A percentile compares a stretch with the other conserved stretches of the same genome.
Conservation (phyloP, 2,329 filamentous ascomycete species). For the Ascochyta pisi region DNA sequence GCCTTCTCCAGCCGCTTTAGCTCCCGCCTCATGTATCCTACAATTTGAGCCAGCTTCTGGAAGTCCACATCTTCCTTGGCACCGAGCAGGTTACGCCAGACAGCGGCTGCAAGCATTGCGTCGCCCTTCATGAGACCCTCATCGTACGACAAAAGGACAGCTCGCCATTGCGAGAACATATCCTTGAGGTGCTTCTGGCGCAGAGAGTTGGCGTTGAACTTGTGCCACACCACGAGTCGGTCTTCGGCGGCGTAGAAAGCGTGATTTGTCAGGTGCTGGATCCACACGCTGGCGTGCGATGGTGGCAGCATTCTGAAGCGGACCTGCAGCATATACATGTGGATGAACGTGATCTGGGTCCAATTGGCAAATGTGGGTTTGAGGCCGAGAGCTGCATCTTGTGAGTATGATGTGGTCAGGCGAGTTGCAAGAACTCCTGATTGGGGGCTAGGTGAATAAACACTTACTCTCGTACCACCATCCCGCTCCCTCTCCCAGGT, state of each 20-base stretch:
- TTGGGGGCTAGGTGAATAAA: neutral
- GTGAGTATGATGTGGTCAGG: conserved; percentile 16
- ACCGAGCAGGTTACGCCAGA: conserved; percentile 95
- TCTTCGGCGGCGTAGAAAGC: conserved; percentile 92
- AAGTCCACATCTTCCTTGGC: conserved; percentile 69
- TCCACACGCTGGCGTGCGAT: conserved; percentile 75
- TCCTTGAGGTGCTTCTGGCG: conserved; percentile 77
- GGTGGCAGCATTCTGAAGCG: conserved; percentile 80
- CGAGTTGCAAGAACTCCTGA: neutral
- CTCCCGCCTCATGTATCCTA: conserved; percentile 68
- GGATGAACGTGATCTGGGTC: conserved; percentile 94
- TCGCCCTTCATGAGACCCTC: conserved; percentile 80
- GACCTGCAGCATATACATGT: conserved; percentile 90
- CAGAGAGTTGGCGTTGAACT: conserved; percentile 62
- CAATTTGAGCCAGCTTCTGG: conserved; percentile 65
- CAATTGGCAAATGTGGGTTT: conserved; percentile 91
- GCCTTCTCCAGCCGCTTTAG: conserved; percentile 61
- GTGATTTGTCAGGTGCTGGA: conserved; percentile 90
- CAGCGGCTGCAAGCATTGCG: conserved; percentile 76
- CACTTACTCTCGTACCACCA: conserved; percentile 82
- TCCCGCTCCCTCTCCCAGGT: conserved; percentile 75
- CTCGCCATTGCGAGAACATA: conserved; percentile 91
- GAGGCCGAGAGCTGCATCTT: conserved; percentile 72
- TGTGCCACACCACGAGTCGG: conserved; percentile 81
- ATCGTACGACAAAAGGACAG: conserved; percentile 82